Evolutionary conservation across 208 protist species (phyloP).

Genomic region (Acanthamoeba royreba): DNA sequence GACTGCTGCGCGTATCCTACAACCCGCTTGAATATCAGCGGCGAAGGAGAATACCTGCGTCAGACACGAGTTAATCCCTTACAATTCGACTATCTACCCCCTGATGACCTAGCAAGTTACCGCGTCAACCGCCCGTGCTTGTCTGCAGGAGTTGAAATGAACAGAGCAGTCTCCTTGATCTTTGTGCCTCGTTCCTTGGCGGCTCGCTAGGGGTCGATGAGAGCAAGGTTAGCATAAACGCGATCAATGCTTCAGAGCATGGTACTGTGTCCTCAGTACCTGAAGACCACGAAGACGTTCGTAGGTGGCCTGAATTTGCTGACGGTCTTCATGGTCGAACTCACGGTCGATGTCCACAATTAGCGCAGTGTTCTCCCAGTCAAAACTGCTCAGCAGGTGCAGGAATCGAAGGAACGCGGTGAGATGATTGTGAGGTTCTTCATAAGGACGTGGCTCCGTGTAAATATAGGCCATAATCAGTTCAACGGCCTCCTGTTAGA

Average conservation of each 20-base stretch:
- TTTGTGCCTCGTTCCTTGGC: not conserved
- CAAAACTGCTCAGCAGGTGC: not conserved
- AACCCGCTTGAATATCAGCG: not conserved
- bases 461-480: not conserved
- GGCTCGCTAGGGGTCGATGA: not conserved
- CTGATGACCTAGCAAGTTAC: not conserved
- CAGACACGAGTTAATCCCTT: not conserved
- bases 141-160: not conserved
- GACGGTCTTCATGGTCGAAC: not conserved
- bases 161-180: not conserved
- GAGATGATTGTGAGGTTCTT: not conserved
- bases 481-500: not conserved
- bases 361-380: conserved; percentile 13
- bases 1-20: not conserved
- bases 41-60: not conserved
- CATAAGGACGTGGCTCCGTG: not conserved
- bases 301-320: not conserved
- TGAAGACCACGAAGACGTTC: not conserved
- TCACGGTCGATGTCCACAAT: conserved; percentile 11
- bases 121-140: not conserved
- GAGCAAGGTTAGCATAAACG: not conserved
- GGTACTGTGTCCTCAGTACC: no score
- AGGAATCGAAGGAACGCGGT: conserved; percentile 12
- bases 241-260: no score
- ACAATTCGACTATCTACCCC: not conserved